Evolutionary conservation across 73 alveolate genomes (phyloP).

Genomic region (Paramecium octaurelia): DNA sequence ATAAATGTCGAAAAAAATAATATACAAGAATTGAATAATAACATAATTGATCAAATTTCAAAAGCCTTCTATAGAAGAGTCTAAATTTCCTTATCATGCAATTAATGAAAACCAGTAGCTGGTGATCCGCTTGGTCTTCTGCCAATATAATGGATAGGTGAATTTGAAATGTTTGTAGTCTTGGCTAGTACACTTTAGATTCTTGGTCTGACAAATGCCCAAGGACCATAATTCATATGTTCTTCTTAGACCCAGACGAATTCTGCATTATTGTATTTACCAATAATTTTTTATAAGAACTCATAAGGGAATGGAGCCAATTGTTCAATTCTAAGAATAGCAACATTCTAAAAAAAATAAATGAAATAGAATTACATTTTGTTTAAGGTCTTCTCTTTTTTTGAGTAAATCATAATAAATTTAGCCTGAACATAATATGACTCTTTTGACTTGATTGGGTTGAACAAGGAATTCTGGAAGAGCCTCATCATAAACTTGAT

Average conservation of each 20-base stretch:
- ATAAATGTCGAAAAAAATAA: neutral
- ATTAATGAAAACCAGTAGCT: conserved; percentile 50
- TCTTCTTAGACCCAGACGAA: conserved; percentile 57
- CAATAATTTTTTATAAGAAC: neutral
- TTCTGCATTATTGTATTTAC: conserved; percentile 19
- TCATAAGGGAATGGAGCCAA: conserved; percentile 63
- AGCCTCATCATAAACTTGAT: neutral
- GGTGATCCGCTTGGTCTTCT: conserved; percentile 56
- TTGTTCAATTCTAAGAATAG: conserved; percentile 50
- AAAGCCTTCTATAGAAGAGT: neutral
- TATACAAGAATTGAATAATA: neutral
- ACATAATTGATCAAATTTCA: neutral
- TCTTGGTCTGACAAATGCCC: conserved; percentile 57
- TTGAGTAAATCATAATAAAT: conserved; percentile 47
- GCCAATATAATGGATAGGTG: conserved; percentile 21
- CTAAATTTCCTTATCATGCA: neutral
- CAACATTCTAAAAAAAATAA: neutral
- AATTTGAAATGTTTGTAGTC: neutral
- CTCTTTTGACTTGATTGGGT: conserved; percentile 37
- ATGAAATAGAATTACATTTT: neutral
- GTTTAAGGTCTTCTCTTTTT: conserved; percentile 39
- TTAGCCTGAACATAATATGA: conserved; percentile 47
- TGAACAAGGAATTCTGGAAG: conserved; percentile 7
- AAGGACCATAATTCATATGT: conserved; percentile 57
- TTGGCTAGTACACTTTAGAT: neutral